Evolutionary conservation across 441 rosid genomes (phyloP).

Genomic region (Mallotus repandus): DNA sequence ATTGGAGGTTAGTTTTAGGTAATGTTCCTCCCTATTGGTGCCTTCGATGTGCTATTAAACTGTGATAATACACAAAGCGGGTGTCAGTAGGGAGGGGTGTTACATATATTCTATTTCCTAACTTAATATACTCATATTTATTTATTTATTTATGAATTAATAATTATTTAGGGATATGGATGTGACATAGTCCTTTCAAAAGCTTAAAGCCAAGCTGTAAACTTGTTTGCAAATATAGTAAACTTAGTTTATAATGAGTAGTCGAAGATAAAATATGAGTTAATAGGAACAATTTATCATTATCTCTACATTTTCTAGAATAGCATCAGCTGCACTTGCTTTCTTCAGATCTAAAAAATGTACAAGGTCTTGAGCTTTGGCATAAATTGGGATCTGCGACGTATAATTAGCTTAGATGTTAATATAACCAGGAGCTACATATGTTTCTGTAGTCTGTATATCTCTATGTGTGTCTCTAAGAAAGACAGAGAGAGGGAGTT

Average conservation of each 20-base stretch:
- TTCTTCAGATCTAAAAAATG: slow-evolving; percentile 93
- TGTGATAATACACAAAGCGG: too few species aligned
- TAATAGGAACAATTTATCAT: not conserved
- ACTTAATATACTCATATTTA: too few species aligned
- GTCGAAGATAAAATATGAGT: not conserved
- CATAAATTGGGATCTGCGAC: slow-evolving; percentile 74
- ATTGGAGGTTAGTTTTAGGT: too few species aligned
- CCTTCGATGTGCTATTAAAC: too few species aligned
- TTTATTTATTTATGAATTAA: too few species aligned
- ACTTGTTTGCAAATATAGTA: slow-evolving; percentile 63
- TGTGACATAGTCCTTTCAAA: too few species aligned
- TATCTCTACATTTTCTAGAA: slow-evolving; percentile 90
- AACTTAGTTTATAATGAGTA: not conserved
- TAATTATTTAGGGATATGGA: too few species aligned
- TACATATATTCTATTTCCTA: too few species aligned
- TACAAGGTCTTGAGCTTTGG: slow-evolving; percentile 76
- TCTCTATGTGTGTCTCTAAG: not conserved
- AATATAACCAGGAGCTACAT: slow-evolving; percentile 11
- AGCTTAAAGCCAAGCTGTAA: slow-evolving; percentile 93
- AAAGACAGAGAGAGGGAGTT: slow-evolving; percentile 22
- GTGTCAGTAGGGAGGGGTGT: too few species aligned
- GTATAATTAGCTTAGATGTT: slow-evolving; percentile 20
- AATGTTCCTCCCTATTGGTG: too few species aligned
- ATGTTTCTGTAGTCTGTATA: not conserved
- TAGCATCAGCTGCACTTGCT: slow-evolving; percentile 88